Base-by-base conservation (phyloP, 192 early-diverging fungal genomes). In the Phlyctochytrium planicorne region DNA sequence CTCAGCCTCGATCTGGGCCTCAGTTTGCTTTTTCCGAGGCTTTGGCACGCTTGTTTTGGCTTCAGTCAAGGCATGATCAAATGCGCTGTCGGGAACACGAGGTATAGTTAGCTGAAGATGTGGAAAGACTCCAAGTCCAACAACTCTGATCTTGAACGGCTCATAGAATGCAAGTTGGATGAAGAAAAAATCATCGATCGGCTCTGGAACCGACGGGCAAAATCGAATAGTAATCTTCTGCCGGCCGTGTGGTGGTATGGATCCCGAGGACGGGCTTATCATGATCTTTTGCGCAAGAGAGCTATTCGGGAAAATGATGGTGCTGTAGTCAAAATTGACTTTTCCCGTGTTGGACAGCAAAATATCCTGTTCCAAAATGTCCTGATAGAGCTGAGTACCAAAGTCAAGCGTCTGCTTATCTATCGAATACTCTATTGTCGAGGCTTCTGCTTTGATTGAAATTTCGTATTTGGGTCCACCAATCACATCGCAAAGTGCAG, bases 401-500 rank as follows among this genome's bases (percentile, higher is more conserved):
- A 86, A 82, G 53, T 86, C 82, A 25, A 84, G 30, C 1, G 20
- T 24, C 2, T 30, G 29, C 25, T 70, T 73, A 60, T 80, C 81
- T 50, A 87, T 60, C 31, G 56, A 24, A 62, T 69, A 86, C 29
- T 77, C 66, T 14, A 85, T 74, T 25, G 47, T 50, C 1, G 85
- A 83, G 12, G 78, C 79, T 59, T 84, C 80, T n/a, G 84, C 84
- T 53, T 70, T 57, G 10, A 87, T 36, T 25, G 20, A 2, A 31
- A 86, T 36, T 62, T 86, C 78, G 62, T 87, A 87, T 25, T 82
- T 82, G 24, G 85, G 85, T 0, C 85, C 85, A 1, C 85, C 83
- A 23, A 52, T 29, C 6, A 85, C 83, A 60, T 85, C 82, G 60
- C 83, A 86, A n/a, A 84, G 6, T 0, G 75, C 80, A 3, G 62